Percentiles rank a stretch among this genome's conserved stretches.
Evolutionary conservation across 345 rosid species (phyloP).

Genomic region (Linum tenue): DNA sequence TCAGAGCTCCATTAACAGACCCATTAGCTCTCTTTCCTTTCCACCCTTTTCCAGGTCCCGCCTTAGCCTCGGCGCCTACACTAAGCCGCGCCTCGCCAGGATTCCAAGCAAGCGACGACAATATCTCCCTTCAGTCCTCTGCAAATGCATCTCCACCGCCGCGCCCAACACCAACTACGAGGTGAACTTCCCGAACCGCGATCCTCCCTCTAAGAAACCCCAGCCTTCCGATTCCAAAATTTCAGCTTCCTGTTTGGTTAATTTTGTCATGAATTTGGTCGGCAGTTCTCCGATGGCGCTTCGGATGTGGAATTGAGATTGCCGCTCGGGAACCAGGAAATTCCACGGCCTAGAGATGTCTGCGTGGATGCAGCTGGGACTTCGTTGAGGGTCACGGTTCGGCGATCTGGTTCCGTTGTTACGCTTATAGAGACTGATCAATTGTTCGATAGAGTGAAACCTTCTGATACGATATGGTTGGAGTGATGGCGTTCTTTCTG

Average conservation of each 20-base stretch:
- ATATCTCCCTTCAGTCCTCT: conserved; percentile 20
- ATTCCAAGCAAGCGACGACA: conserved; percentile 8
- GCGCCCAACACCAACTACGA: conserved; percentile 47
- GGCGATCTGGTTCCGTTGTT: conserved; percentile 31
- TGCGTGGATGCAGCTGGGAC: conserved; percentile 70
- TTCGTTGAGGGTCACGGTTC: conserved; percentile 42
- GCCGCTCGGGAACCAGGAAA: conserved; percentile 33
- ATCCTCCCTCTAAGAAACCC: neutral
- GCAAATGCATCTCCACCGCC: conserved; percentile 35
- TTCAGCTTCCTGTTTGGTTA: neutral
- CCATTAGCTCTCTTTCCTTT: conserved; percentile 4
- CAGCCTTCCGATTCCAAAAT: neutral
- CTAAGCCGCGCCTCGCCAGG: neutral
- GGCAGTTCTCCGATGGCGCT: conserved; percentile 73
- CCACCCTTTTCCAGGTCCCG: conserved; percentile 11
- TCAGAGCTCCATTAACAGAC: conserved; percentile 13
- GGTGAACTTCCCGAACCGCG: conserved; percentile 16
- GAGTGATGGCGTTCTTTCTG: conserved; percentile 7
- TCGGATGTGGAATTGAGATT: conserved; percentile 72
- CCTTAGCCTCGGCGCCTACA: conserved; percentile 15
- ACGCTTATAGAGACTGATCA: conserved; percentile 58
- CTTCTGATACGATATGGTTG: conserved; percentile 81
- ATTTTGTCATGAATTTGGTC: neutral
- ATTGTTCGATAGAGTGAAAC: conserved; percentile 61
- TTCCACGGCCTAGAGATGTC: conserved; percentile 45